Conservation (phyloP, 352 stramenopile genomes). For the Pythium brachiatum region DNA sequence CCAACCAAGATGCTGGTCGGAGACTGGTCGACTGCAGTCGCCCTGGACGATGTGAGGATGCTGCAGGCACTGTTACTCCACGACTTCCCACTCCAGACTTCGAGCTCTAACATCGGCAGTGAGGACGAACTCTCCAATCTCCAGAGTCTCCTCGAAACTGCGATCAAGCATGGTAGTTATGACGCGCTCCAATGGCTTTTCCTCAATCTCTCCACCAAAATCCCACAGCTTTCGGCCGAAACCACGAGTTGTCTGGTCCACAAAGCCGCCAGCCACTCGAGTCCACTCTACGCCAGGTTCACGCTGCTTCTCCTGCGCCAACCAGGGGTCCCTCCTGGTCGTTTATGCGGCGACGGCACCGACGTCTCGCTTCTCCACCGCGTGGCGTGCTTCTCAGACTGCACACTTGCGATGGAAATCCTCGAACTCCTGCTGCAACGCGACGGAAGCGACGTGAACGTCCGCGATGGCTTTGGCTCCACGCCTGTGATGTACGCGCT, state of each 20-base stretch:
- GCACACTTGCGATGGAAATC: conserved; percentile 15
- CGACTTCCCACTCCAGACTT: neutral
- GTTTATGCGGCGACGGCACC: conserved; percentile 46
- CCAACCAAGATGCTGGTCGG: neutral
- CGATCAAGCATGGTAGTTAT: conserved; percentile 35
- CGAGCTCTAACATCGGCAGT: neutral
- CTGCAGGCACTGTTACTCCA: conserved; percentile 4
- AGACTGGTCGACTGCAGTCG: conserved; percentile 9
- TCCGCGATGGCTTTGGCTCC: conserved; percentile 48
- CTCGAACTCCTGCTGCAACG: conserved; percentile 29
- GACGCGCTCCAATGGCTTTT: conserved; percentile 46
- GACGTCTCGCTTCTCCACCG: conserved; percentile 51
- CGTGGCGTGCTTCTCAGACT: conserved; percentile 40
- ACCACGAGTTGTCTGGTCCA: conserved; percentile 2
- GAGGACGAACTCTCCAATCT: neutral
- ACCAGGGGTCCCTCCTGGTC: conserved; percentile 27
- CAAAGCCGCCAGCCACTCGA: conserved; percentile 28
- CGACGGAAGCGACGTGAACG: conserved; percentile 41
- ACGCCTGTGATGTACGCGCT: conserved; percentile 50
- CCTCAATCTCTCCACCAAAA: neutral
- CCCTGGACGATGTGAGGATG: neutral
- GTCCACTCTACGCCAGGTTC: conserved; percentile 36
- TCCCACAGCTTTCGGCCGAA: neutral
- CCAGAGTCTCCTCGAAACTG: conserved; percentile 20
- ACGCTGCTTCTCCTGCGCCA: conserved; percentile 38